These are phyloP conservation scores for Juncus effusus DNA, from an alignment of 176 grass and related monocot genomes.

Conservation along the genomic window DNA sequence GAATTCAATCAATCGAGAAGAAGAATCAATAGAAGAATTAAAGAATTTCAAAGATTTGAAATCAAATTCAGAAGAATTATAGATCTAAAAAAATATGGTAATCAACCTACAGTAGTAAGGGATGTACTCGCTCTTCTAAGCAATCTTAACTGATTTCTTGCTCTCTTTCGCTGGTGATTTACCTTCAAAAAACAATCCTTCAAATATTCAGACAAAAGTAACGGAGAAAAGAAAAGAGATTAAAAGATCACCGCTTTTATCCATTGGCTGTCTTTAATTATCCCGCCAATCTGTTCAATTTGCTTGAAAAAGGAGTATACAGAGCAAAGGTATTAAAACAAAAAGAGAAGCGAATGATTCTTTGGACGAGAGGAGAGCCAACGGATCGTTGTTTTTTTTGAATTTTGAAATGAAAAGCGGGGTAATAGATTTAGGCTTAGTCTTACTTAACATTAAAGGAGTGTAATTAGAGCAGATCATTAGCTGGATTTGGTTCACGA, in stretches of 20 bases:
- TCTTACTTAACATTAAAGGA: too few species aligned
- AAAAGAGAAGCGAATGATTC: too few species aligned
- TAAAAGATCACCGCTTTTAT: neutral
- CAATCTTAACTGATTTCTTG: slow-evolving; percentile 16
- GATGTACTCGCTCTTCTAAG: slow-evolving; percentile 17
- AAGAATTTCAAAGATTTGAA: slow-evolving; percentile 2
- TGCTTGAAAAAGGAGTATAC: too few species aligned
- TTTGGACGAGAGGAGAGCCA: too few species aligned
- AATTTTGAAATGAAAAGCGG: too few species aligned
- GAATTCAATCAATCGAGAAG: too few species aligned
- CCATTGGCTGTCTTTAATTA: neutral
- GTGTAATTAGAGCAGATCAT: too few species aligned
- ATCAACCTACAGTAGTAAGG: slow-evolving; percentile 21
- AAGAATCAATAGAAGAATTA: neutral
- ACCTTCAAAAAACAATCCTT: slow-evolving; percentile 1
- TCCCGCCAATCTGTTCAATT: too few species aligned
- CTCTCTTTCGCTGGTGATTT: slow-evolving; percentile 5
- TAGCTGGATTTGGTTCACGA: too few species aligned
- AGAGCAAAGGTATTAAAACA: too few species aligned
- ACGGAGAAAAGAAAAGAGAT: neutral
- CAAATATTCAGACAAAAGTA: neutral
- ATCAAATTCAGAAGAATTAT: neutral
- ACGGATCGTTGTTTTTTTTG: too few species aligned
- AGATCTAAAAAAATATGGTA: slow-evolving; percentile 1
- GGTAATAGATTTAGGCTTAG: too few species aligned